phyloP scores from a whole-genome alignment of 1,139 yeast genomes.

The Taphrina sp. region DNA sequence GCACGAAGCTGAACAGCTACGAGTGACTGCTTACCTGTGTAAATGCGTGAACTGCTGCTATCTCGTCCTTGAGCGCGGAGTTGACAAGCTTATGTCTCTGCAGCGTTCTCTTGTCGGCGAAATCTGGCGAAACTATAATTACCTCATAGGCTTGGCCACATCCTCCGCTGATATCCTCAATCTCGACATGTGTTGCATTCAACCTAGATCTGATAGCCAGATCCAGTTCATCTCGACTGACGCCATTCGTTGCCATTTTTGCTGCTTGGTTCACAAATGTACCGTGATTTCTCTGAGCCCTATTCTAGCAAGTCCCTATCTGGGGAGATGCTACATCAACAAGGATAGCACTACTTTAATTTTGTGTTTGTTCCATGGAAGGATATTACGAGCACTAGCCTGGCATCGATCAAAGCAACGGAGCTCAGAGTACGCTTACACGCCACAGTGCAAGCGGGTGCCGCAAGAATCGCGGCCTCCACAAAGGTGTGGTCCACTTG shows the following conservation, averaged over 20 bases:
- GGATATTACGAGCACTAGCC: too few relatives aligned
- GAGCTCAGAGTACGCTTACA: too few relatives aligned
- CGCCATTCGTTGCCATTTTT: slow-evolving; percentile 23
- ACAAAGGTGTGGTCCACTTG: too few relatives aligned
- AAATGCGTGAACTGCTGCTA: slow-evolving; percentile 85
- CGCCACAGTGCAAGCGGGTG: too few relatives aligned
- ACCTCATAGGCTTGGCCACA: slow-evolving; percentile 83
- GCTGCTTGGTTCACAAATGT: too few relatives aligned
- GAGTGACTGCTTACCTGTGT: slow-evolving; percentile 78
- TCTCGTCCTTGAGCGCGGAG: slow-evolving; percentile 72
- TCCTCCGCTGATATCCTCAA: slow-evolving; percentile 52
- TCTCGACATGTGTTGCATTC: slow-evolving; percentile 29
- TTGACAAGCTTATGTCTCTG: slow-evolving; percentile 86
- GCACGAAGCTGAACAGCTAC: slow-evolving; percentile 39
- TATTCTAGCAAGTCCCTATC: too few relatives aligned
- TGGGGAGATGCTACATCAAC: too few relatives aligned
- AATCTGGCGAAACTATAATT: slow-evolving; percentile 73
- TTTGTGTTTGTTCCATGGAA: too few relatives aligned
- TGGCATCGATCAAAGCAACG: too few relatives aligned
- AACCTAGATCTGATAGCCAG: slow-evolving; percentile 26
- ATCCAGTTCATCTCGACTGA: slow-evolving; percentile 24
- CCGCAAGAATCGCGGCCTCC: too few relatives aligned
- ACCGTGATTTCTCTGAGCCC: too few relatives aligned
- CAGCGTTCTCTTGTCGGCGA: slow-evolving; percentile 78
- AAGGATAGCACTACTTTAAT: too few relatives aligned